These are phyloP conservation scores for Tricharina praecox DNA, from an alignment of 495 filamentous ascomycete species.

Conservation along the genomic window DNA sequence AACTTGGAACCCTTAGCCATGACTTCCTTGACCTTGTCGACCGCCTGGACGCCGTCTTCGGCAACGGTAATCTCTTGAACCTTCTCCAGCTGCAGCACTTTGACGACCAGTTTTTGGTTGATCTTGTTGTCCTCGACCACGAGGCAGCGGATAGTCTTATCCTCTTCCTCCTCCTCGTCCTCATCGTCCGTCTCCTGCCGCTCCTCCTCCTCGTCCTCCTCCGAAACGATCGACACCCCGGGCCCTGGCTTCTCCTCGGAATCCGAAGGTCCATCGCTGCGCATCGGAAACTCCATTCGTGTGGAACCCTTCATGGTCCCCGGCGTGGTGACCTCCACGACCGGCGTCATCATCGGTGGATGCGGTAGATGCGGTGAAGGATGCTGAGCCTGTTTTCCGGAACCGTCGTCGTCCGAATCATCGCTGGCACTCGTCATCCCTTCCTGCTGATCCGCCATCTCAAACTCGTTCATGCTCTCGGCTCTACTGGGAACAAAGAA, in stretches of 20 bases:
- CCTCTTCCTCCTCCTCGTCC: background rate
- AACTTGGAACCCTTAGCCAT: constrained; percentile 48
- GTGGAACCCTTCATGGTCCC: background rate
- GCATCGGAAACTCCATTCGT: too few species aligned
- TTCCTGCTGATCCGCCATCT: background rate
- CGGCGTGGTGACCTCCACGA: background rate
- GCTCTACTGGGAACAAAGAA: constrained; percentile 7
- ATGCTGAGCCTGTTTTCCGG: too few species aligned
- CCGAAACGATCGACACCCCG: background rate
- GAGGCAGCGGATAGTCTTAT: constrained; percentile 32
- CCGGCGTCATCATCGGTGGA: constrained; percentile 2
- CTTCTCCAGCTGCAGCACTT: constrained; percentile 53
- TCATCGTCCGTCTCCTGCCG: background rate
- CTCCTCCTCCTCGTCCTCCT: background rate
- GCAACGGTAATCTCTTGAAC: constrained; percentile 59
- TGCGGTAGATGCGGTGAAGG: background rate
- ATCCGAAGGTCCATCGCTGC: background rate
- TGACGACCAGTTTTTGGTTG: constrained; percentile 77
- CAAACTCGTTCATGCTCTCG: background rate
- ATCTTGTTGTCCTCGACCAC: constrained; percentile 89
- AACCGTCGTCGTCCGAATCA: too few species aligned
- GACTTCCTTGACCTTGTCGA: constrained; percentile 63
- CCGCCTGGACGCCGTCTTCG: constrained; percentile 78
- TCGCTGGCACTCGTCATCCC: too few species aligned
- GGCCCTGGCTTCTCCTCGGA: background rate